These are phyloP conservation scores for Umbelopsis sp. DNA, from an alignment of 371 early-diverging fungal species.

Conservation along the genomic window DNA sequence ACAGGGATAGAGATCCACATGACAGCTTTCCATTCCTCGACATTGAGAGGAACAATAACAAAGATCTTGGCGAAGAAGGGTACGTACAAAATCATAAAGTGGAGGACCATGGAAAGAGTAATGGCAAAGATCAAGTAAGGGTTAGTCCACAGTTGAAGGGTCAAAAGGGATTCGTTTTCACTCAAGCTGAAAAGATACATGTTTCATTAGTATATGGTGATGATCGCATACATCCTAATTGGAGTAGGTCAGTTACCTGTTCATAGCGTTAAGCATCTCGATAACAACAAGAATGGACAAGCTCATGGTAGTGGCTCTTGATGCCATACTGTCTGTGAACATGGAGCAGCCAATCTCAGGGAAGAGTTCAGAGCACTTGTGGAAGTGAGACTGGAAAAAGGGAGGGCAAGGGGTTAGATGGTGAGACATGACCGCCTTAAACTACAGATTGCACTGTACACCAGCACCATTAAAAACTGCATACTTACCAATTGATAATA, in stretches of 20 bases:
- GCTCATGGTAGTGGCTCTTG: conserved; percentile 93
- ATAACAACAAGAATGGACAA: conserved; percentile 94
- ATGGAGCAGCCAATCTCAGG: conserved; percentile 92
- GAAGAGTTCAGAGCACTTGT: conserved; percentile 82
- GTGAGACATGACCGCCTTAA: no score
- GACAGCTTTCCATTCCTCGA: conserved; percentile 91
- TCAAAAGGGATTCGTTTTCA: conserved; percentile 92
- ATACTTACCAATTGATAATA: conserved; percentile 85
- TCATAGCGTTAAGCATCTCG: conserved; percentile 98
- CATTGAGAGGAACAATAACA: conserved; percentile 84
- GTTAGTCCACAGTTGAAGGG: conserved; percentile 90
- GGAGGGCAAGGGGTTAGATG: no score
- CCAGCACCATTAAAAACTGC: not conserved
- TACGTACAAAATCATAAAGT: conserved; percentile 89
- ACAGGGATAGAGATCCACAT: conserved; percentile 89
- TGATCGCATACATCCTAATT: not conserved
- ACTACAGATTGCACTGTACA: not conserved
- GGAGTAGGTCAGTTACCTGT: conserved; percentile 41
- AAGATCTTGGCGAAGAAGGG: conserved; percentile 86
- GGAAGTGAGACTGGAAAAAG: conserved; percentile 74
- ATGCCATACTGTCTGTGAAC: conserved; percentile 79
- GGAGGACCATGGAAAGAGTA: conserved; percentile 86
- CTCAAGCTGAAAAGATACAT: conserved; percentile 54
- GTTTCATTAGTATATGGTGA: not conserved
- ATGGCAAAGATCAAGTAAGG: conserved; percentile 86